Evolutionary conservation across 352 stramenopile genomes (phyloP), one percentile per base, ranked within the genome.

Genomic region (Globisporangium sylvaticum): DNA sequence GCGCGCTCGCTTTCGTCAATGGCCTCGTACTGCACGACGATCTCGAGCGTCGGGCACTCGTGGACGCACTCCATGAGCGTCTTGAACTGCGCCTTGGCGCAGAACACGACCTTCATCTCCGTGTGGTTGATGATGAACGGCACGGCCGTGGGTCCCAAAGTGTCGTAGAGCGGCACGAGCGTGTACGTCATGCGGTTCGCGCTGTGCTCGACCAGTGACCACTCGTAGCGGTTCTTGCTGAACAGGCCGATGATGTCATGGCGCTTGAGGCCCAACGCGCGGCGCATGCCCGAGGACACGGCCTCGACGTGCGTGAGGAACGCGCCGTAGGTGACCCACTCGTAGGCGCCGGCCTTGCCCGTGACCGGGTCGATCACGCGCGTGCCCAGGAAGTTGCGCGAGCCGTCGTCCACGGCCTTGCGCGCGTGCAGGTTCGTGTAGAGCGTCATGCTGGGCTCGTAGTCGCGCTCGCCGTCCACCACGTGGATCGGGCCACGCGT

Each of bases 41-140:
- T 80, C 66, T 86, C 75, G n/a, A 92, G 69, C 48, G 61, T 79
- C 3, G 73, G 69, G 31, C 79, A 88, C 62, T 87, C 42, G 25
- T 77, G 62, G 3, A 81, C 65, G 39, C 73, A 71, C 0, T 67
- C 50, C 70, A 91, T 74, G 24, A 92, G 32, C 22, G 31, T 48
- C 22, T 62, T 68, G 62, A 84, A 76, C 65, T 90, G 81, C 29
- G 72, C 69, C 52, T 84, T 80, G 31, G 67, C 80, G 58, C 80
- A 91, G 63, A 94, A 84, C 22, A 91, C 62, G n/a, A 84, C 75
- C 27, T 74, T 84, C 80, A 91, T 86, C 58, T 87, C 75, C 0
- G 86, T 89, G 54, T 94, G 83, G 69, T 89, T 89, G 55, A 91
- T 69, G 66, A 94, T 90, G 62, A 80, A 90, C 46, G 82, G 79